Percentiles rank a stretch among this genome's conserved stretches.
Evolutionary conservation across 305 asterid species (phyloP).

Genomic region (Fraxinus platypoda): DNA sequence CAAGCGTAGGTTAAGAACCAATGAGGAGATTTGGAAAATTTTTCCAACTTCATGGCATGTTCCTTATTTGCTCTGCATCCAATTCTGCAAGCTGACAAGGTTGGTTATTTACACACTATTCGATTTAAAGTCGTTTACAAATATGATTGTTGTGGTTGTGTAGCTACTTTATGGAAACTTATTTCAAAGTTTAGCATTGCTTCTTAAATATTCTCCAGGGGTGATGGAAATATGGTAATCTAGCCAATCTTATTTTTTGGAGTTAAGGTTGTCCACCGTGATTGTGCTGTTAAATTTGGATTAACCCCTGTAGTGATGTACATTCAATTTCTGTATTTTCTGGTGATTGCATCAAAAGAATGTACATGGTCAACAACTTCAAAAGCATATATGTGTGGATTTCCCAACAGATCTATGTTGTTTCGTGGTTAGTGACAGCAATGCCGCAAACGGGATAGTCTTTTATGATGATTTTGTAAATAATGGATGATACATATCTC

Average conservation of each 20-base stretch:
- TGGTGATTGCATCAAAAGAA: not conserved
- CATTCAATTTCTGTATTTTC: not conserved
- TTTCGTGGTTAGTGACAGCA: not conserved
- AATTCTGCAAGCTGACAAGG: conserved; percentile 99
- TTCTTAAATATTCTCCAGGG: not conserved
- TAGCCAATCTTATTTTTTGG: not conserved
- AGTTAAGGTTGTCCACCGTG: not conserved
- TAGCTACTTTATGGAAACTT: not conserved
- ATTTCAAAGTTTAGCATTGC: not conserved
- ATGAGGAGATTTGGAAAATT: conserved; percentile 95
- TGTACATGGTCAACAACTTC: not conserved
- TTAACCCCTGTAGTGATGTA: not conserved
- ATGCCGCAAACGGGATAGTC: not conserved
- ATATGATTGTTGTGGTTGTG: not conserved
- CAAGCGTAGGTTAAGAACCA: conserved; percentile 87
- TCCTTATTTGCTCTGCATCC: conserved; percentile 91
- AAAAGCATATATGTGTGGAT: not conserved
- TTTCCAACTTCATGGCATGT: conserved; percentile 96
- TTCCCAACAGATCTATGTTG: not conserved
- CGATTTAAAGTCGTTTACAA: not conserved
- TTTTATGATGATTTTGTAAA: not conserved
- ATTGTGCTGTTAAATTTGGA: not conserved
- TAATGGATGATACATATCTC: not conserved
- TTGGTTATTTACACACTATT: conserved; percentile 30
- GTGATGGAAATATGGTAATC: not conserved